Conservation (phyloP, 2,329 filamentous ascomycete genomes). For the Penicillium sp. region DNA sequence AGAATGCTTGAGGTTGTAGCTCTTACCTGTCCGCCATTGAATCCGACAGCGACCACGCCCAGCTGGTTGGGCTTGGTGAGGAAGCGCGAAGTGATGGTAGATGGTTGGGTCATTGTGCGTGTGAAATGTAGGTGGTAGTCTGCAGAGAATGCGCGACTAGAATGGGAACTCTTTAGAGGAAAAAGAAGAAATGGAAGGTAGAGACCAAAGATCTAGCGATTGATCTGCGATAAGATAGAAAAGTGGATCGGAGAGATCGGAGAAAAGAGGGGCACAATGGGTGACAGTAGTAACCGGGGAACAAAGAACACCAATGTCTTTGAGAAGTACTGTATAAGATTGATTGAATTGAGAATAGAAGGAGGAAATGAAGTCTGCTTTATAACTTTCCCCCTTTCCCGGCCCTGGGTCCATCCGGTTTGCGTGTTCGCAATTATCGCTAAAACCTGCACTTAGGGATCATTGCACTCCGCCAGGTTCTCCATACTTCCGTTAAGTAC, state of each 20-base stretch:
- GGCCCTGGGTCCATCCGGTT: conserved; percentile 13
- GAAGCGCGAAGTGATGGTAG: conserved; percentile 69
- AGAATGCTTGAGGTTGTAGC: neutral
- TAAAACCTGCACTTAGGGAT: conserved; percentile 52
- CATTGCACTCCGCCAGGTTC: conserved; percentile 26
- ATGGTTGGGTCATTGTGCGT: conserved; percentile 54
- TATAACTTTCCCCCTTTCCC: conserved; percentile 16
- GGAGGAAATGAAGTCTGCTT: conserved; percentile 4
- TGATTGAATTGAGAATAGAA: neutral
- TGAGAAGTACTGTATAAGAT: neutral
- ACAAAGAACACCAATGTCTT: neutral
- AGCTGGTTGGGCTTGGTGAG: conserved; percentile 76
- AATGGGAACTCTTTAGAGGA: neutral
- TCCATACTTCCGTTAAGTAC: conserved; percentile 49
- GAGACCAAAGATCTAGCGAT: neutral
- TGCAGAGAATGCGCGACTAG: neutral
- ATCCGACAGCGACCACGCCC: conserved; percentile 91
- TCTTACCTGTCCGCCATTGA: conserved; percentile 90
- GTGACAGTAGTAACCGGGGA: neutral
- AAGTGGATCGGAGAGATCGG: neutral
- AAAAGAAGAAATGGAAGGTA: too few relatives aligned
- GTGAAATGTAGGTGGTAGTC: conserved; percentile 1
- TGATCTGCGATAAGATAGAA: conserved; percentile 26
- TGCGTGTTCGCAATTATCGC: conserved; percentile 29
- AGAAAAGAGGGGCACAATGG: conserved; percentile 2